Evolutionary conservation across 371 early-diverging fungal species (phyloP).

Genomic region (Circinella umbellata): DNA sequence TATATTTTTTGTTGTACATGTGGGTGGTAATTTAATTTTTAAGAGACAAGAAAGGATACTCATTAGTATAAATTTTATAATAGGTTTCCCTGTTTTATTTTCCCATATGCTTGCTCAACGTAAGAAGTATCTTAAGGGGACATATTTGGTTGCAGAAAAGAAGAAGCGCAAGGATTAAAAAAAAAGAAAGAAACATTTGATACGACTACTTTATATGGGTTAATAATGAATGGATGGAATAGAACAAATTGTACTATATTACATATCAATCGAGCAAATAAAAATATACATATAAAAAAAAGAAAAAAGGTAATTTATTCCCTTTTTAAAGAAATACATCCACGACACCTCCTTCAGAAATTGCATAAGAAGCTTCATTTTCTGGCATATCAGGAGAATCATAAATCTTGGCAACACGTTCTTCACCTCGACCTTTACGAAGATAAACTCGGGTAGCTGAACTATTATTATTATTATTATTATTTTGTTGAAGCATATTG

Average conservation of each 20-base stretch:
- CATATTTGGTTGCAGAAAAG: conserved; percentile 14
- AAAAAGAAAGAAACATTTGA: not conserved
- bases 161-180: conserved; percentile 20
- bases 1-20: too few relatives aligned
- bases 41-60: not conserved
- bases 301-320: not conserved
- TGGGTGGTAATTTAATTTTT: not conserved
- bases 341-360: conserved; percentile 39
- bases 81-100: conserved; percentile 83
- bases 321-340: conserved; percentile 26
- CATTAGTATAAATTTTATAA: not conserved
- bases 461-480: conserved; percentile 13
- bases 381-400: conserved; percentile 91
- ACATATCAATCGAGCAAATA: too few relatives aligned
- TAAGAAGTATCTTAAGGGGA: conserved; percentile 63
- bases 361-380: conserved; percentile 68
- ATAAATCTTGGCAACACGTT: conserved; percentile 87
- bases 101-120: conserved; percentile 92
- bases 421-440: conserved; percentile 88
- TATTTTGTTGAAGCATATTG: too few relatives aligned
- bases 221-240: too few relatives aligned
- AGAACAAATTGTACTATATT: too few relatives aligned
- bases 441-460: conserved; percentile 78
- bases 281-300: not conserved
- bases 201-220: not conserved